A percentile compares a stretch with the other conserved stretches of the same genome.
phyloP scores from a whole-genome alignment of 2,329 filamentous ascomycete genomes.

The Fusarium scirpi region DNA sequence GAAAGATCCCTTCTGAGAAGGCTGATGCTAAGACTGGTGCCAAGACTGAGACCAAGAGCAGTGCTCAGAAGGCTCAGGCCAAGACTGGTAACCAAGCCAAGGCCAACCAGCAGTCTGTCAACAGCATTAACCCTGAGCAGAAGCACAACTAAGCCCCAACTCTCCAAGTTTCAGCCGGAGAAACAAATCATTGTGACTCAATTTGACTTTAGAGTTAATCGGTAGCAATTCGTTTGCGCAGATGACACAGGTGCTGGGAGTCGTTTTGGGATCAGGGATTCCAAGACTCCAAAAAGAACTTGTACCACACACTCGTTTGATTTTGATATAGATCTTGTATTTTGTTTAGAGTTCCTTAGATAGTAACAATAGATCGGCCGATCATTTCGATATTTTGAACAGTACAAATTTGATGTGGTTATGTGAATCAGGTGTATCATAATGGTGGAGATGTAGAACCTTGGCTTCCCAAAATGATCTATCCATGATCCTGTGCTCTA shows the following conservation, averaged over 20 bases:
- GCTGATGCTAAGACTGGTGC: not conserved
- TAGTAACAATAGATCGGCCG: conserved; percentile 23
- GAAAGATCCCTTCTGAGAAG: not conserved
- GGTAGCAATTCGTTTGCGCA: no score
- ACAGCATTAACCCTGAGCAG: not conserved
- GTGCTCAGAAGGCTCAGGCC: not conserved
- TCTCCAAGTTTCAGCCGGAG: not conserved
- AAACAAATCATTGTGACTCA: not conserved
- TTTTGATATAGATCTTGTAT: not conserved
- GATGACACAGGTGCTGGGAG: no score
- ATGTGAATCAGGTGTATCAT: no score
- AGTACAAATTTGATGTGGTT: not conserved
- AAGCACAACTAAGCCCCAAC: not conserved
- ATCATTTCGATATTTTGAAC: not conserved
- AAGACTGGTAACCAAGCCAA: not conserved
- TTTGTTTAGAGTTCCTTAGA: not conserved
- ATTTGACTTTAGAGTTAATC: not conserved
- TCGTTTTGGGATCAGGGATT: not conserved
- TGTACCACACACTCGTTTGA: conserved; percentile 9
- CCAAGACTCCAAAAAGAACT: not conserved
- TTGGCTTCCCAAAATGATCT: not conserved
- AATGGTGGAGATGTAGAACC: not conserved
- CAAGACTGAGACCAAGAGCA: not conserved
- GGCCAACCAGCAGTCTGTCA: not conserved
- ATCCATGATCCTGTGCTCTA: not conserved